A percentile compares a stretch with the other conserved stretches of the same genome.
Conservation (phyloP, 2,329 filamentous ascomycete genomes). For the Colletotrichum ledebouriae region DNA sequence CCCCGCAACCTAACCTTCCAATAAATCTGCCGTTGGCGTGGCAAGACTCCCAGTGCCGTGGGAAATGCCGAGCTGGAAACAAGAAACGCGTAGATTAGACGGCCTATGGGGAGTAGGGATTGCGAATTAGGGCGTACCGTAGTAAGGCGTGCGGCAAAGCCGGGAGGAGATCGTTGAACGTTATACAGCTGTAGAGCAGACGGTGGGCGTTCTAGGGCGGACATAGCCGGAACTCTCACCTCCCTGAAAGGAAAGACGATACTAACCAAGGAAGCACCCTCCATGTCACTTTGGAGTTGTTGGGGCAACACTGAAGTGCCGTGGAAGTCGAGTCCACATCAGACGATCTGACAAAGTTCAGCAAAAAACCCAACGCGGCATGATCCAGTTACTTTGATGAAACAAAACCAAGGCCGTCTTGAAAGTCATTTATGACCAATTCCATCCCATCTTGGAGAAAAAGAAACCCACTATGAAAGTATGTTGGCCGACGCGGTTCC, state of each 20-base stretch:
- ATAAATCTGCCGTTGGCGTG: slow-evolving; percentile 55
- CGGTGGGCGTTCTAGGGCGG: background rate
- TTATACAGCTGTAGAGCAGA: too few relatives aligned
- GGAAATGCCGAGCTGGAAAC: slow-evolving; percentile 35
- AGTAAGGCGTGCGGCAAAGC: background rate
- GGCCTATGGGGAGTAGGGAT: background rate
- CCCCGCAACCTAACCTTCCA: background rate
- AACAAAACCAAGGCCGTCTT: background rate
- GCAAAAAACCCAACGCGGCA: background rate
- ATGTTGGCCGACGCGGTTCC: background rate
- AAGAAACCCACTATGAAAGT: slow-evolving; percentile 22
- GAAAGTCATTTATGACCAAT: background rate
- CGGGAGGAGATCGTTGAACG: background rate
- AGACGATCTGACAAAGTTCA: slow-evolving; percentile 22
- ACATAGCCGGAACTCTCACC: background rate
- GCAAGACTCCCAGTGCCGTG: slow-evolving; percentile 54
- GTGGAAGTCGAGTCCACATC: background rate
- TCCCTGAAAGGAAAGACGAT: background rate
- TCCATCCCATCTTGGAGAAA: slow-evolving; percentile 2
- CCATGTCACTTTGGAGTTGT: background rate
- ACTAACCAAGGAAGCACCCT: background rate
- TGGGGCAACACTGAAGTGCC: background rate
- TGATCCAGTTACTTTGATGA: background rate
- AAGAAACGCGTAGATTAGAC: background rate
- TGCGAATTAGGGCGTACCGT: background rate